Evolutionary conservation across 73 alveolate species (phyloP), one percentile per base, ranked within the genome.

Genomic region (Effrenium voratum): DNA sequence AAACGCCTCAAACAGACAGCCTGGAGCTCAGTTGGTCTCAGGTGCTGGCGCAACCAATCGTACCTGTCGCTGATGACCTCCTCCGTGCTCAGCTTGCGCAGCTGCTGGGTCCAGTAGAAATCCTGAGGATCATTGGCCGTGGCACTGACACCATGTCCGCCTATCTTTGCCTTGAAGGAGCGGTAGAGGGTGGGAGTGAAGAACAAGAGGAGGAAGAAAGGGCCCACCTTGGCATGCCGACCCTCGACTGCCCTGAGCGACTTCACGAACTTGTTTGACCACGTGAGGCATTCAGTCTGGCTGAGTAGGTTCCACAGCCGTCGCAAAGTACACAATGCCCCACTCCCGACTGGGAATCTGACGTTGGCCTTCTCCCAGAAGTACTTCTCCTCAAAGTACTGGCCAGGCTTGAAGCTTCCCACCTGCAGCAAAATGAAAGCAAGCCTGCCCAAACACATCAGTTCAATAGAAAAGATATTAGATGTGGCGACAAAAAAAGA

Each of bases 21-120:
- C 34, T 59, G 28, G 73, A n/a, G 30, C 13, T 68, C 19, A 3
- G 44, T 68, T 26, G 44, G 24, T 24, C 77, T 68, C 44, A 68
- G 80, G n/a, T 24, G 44, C 80, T 30, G 13, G 30, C 98, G 57
- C n/a, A 91, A 79, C 98, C 98, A 91, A 77, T 91, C 98, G 36
- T 91, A 91, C 34, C 98, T 76, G 26, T 91, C 98, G 73, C 80
- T 50, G 91, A 91, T 91, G 91, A 91, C 40, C 63, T 91, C 98
- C 50, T 91, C 98, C n/a, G 98, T 91, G 91, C 80, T 91, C 91
- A 91, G 91, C 98, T 91, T 91, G 57, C 98, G 98, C 79, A 91
- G 43, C 63, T 70, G 88, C 57, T 36, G 91, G 6, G 98, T 73
- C 98, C 98, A 91, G 91, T 91, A 91, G 98, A 72, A 91, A 44